Base-by-base conservation (phyloP, 2,329 filamentous ascomycete genomes). In the Colletotrichum falcatum region DNA sequence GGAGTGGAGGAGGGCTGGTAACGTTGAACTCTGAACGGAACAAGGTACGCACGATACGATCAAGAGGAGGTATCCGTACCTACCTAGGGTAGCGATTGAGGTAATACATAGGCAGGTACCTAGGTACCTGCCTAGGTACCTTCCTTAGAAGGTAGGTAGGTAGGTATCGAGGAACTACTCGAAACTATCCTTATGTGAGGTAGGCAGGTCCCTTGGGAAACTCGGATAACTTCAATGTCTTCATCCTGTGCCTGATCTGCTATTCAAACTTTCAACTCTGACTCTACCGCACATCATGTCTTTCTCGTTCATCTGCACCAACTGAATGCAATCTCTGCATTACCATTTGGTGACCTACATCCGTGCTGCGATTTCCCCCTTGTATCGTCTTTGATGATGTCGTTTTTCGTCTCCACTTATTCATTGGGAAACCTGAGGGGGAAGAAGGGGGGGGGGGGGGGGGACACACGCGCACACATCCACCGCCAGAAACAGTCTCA, bases 131-230 rank as follows among this genome's bases (percentile, higher is more conserved):
- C n/a, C n/a, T n/a, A n/a, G n/a, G n/a, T n/a, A n/a, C n/a, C n/a
- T n/a, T n/a, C n/a, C n/a, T n/a, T n/a, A n/a, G n/a, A n/a, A n/a
- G 16, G 39, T 42, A 42, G 39, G 16, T 7, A 20, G 39, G 39
- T 42, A 42, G 16, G 14, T 14, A 42, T 20, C 2, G 16, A 51
- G 14, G 30, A 42, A 33, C 30, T 39, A 26, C 30, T 35, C 58
- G 26, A 63, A 54, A 59, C 30, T 53, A 35, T 63, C 64, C 68
- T 71, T 68, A 71, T 26, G 53, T 68, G 68, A 71, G 64, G 28
- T 39, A 1, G 2, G 55, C 55, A 48, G n/a, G 9, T 8, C 37
- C n/a, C 59, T 56, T 61, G 62, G 26, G 39, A 70, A 70, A 44
- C 6, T 12, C 49, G 39, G 56, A 70, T 56, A 28, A 51, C 44